A percentile compares a stretch with the other conserved stretches of the same genome.
Conservation (phyloP, 495 filamentous ascomycete genomes). For the Lineolata rhizophorae region DNA sequence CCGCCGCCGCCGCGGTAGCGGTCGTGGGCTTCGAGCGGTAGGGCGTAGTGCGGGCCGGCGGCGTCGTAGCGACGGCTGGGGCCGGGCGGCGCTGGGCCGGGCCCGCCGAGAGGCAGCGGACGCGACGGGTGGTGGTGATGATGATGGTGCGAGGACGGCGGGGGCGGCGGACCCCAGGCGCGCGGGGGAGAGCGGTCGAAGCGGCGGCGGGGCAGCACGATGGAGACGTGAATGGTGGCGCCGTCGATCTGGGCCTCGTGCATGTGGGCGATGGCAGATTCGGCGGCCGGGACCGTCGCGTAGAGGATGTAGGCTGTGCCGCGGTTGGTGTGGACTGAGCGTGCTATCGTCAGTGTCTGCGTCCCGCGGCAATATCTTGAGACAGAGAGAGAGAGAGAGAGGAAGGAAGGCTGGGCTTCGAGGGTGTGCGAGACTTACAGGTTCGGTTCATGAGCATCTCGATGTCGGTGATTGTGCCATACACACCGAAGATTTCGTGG, state of each 20-base stretch:
- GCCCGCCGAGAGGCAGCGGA: slow-evolving; percentile 10
- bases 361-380: too few species aligned
- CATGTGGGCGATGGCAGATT: slow-evolving; percentile 86
- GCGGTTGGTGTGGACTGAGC: slow-evolving; percentile 63
- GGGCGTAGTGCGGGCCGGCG: background rate
- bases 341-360: too few species aligned
- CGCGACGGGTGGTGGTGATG: slow-evolving; percentile 1
- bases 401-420: background rate
- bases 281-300: slow-evolving; percentile 51
- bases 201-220: slow-evolving; percentile 63
- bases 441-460: slow-evolving; percentile 75
- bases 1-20: too few species aligned
- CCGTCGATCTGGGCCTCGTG: slow-evolving; percentile 95
- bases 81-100: slow-evolving; percentile 6
- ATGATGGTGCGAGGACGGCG: slow-evolving; percentile 3
- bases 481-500: slow-evolving; percentile 75
- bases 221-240: slow-evolving; percentile 68
- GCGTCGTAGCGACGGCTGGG: background rate
- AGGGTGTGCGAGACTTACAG: slow-evolving; percentile 34
- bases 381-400: too few species aligned
- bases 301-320: slow-evolving; percentile 91
- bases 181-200: slow-evolving; percentile 21
- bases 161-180: too few species aligned
- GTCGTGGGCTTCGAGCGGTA: too few species aligned
- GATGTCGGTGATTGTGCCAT: slow-evolving; percentile 65